Percentiles rank a stretch among this genome's conserved stretches.
Conservation (phyloP, 805 yeast genomes). For the Yarrowia osloensis region DNA sequence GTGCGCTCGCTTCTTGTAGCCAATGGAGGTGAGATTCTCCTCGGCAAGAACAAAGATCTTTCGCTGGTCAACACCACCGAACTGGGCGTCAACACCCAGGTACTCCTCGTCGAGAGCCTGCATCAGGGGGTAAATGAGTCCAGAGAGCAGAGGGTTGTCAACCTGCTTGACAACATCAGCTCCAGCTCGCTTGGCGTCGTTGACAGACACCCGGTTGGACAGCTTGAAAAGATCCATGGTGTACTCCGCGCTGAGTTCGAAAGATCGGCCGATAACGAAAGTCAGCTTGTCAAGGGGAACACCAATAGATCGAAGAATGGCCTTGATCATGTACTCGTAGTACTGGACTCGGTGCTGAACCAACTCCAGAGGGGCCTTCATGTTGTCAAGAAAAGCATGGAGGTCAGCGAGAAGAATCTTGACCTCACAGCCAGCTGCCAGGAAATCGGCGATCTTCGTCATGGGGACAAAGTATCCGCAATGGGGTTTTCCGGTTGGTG, state of each 20-base stretch:
- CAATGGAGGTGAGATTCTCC: constrained; percentile 81
- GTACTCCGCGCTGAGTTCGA: constrained; percentile 75
- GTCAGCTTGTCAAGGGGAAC: constrained; percentile 88
- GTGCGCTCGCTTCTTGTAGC: constrained; percentile 97
- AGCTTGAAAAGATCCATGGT: constrained; percentile 87
- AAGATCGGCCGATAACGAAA: constrained; percentile 86
- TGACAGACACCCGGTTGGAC: constrained; percentile 83
- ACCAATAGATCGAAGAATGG: constrained; percentile 80
- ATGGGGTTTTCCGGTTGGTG: constrained; percentile 98
- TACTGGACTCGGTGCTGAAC: constrained; percentile 86
- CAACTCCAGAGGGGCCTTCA: constrained; percentile 96
- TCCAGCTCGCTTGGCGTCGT: constrained; percentile 98
- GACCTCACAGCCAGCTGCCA: constrained; percentile 95
- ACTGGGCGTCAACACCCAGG: constrained; percentile 86
- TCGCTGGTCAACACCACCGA: constrained; percentile 99
- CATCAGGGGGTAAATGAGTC: constrained; percentile 96
- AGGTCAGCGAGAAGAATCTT: constrained; percentile 89
- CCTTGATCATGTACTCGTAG: constrained; percentile 80
- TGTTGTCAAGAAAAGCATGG: constrained; percentile 95
- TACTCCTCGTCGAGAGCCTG: constrained; percentile 96
- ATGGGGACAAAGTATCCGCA: constrained; percentile 98
- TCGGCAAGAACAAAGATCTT: constrained; percentile 96
- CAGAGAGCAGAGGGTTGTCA: constrained; percentile 86
- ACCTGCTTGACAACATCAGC: constrained; percentile 99
- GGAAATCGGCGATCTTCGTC: constrained; percentile 92